Conservation (phyloP, 768 basidiomycete genomes). For the Leccinum fibrillosum region DNA sequence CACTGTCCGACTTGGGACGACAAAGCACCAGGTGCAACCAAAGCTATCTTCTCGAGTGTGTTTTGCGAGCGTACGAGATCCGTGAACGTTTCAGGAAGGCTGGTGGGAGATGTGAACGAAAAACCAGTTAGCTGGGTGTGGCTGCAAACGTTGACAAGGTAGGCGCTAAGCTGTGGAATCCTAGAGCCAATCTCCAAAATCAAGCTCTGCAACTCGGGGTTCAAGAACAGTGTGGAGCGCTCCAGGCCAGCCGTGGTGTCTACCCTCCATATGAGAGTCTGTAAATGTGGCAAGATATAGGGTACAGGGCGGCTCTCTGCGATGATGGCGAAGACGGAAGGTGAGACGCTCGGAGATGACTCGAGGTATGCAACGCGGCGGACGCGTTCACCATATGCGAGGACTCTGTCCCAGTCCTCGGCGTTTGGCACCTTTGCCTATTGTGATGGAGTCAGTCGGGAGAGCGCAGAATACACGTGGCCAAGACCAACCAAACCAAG, state of each 20-base stretch:
- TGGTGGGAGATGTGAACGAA: conserved; percentile 66
- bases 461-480: background rate
- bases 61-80: conserved; percentile 60
- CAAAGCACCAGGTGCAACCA: conserved; percentile 75
- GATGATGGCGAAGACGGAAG: conserved; percentile 64
- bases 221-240: conserved; percentile 61
- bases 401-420: conserved; percentile 66
- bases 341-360: conserved; percentile 55
- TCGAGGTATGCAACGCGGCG: conserved; percentile 70
- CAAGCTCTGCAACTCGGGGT: conserved; percentile 56
- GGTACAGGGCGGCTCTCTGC: conserved; percentile 59
- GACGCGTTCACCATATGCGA: conserved; percentile 67
- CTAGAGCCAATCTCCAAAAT: conserved; percentile 59
- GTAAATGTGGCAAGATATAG: conserved; percentile 68
- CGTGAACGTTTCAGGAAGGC: conserved; percentile 68
- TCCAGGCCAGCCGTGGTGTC: conserved; percentile 66
- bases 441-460: conserved; percentile 7
- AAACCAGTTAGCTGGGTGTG: conserved; percentile 64
- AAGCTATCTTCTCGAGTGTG: conserved; percentile 54
- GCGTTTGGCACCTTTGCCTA: conserved; percentile 60
- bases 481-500: conserved; percentile 63
- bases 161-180: conserved; percentile 55
- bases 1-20: conserved; percentile 69
- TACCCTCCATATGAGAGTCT: conserved; percentile 68
- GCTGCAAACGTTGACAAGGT: conserved; percentile 62